Base-by-base conservation (phyloP, 2,329 filamentous ascomycete species). In the Acephala macrosclerotiorum region DNA sequence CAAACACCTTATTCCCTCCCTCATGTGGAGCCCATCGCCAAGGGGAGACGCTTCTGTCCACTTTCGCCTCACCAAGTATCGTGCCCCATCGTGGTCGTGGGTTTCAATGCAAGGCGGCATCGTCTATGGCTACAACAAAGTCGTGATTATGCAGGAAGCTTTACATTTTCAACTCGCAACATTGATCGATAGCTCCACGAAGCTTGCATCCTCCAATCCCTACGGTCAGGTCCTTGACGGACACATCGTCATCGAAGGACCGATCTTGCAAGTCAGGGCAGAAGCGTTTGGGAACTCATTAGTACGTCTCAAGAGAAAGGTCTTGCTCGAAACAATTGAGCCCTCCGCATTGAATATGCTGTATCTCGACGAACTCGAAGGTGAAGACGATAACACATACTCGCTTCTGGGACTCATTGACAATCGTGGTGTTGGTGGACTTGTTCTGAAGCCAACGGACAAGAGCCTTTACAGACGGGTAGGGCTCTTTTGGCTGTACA, bases 81-180 rank as follows among this genome's bases (percentile, higher is more conserved):
- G 38, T 12, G 60, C 60, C 2, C 60, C 60, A 26, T 63, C 53
- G 7, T 63, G 59, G 56, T 65, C 59, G 38, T 67, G 64, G 45
- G 74, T 25, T 57, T 73, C 71, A 1, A 60, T 62, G 2, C 49
- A 58, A 42, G 51, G 36, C 9, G 3, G 6, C 12, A 25, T 51
- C n/a, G 51, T 51, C 18, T 33, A 38, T 16, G 16, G 16, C 7
- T 60, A 47, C 40, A 22, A 49, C 12, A 49, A 29, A 4, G 16
- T 25, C 2, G 3, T 25, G 11, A 20, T 26, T 7, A 20, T n/a
- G 9, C 45, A 7, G 3, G 20, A 25, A 11, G 7, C 6, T 3
- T 22, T 22, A 29, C 49, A 6, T 4, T 12, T 16, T 7, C 22
- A 5, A 1, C 3, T 53, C 16, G 49, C 26, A 8, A 11, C 11